phyloP scores from a whole-genome alignment of 805 yeast genomes.

The Aciculoconidium aculeatum region DNA sequence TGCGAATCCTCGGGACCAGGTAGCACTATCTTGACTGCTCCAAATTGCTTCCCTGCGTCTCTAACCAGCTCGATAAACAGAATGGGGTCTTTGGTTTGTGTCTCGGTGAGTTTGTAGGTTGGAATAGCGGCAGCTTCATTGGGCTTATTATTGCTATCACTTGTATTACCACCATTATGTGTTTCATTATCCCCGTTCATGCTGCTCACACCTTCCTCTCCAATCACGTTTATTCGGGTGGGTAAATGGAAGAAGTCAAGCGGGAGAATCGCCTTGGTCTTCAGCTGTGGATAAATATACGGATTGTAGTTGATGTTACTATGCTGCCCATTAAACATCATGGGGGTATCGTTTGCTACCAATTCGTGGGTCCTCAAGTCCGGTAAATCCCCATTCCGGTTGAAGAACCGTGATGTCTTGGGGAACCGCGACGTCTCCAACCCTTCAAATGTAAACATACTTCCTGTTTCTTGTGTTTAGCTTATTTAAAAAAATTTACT shows the following conservation, averaged over 20 bases:
- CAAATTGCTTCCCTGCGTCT: constrained; percentile 51
- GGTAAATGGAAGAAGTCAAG: constrained; percentile 35
- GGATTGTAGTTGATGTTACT: constrained; percentile 37
- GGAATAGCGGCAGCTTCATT: constrained; percentile 38
- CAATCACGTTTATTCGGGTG: constrained; percentile 17
- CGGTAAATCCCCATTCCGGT: constrained; percentile 15
- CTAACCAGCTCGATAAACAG: constrained; percentile 51
- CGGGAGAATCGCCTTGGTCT: constrained; percentile 39
- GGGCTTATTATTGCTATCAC: constrained; percentile 11
- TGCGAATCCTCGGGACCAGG: constrained; percentile 32
- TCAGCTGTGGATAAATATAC: constrained; percentile 39
- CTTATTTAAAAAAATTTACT: too few species aligned
- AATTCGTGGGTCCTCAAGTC: constrained; percentile 17
- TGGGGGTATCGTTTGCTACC: constrained; percentile 11
- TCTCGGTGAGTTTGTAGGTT: constrained; percentile 45
- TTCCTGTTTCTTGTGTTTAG: too few species aligned
- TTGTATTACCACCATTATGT: too few species aligned
- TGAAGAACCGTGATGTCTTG: constrained; percentile 21
- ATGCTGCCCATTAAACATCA: constrained; percentile 17
- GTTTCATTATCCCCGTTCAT: too few species aligned
- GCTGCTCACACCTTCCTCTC: too few species aligned
- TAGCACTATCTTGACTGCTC: constrained; percentile 72
- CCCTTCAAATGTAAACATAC: too few species aligned
- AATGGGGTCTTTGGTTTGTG: constrained; percentile 56
- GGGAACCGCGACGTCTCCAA: constrained; percentile 16